Conservation (phyloP, 495 filamentous ascomycete species). For the Penicillium verhagenii region DNA sequence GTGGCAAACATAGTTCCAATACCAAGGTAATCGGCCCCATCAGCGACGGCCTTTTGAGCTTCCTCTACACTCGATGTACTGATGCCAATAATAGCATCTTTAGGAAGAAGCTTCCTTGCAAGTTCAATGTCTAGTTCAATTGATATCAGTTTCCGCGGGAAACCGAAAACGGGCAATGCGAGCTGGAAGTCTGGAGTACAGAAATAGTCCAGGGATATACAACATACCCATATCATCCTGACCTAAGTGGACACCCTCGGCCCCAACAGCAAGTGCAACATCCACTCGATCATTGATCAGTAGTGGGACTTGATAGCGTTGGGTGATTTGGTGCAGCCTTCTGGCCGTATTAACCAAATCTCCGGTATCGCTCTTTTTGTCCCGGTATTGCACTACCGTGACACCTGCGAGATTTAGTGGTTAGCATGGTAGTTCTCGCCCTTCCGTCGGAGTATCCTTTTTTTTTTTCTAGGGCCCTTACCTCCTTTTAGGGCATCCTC, state of each 20-base stretch:
- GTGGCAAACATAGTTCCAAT: conserved; percentile 87
- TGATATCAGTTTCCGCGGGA: neutral
- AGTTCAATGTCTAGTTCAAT: conserved; percentile 37
- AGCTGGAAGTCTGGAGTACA: no score
- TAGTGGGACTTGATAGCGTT: conserved; percentile 68
- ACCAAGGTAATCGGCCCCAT: conserved; percentile 84
- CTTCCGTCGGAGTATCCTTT: neutral
- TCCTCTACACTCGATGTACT: conserved; percentile 68
- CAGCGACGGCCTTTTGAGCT: conserved; percentile 61
- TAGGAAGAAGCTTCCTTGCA: conserved; percentile 71
- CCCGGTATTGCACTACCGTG: conserved; percentile 84
- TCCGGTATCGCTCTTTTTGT: conserved; percentile 79
- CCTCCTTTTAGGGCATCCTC: conserved; percentile 74
- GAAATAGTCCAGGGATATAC: neutral
- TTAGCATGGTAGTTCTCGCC: neutral
- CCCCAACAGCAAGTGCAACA: conserved; percentile 80
- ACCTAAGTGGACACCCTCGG: conserved; percentile 90
- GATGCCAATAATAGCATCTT: conserved; percentile 68
- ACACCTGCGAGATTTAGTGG: conserved; percentile 52
- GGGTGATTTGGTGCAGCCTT: conserved; percentile 67
- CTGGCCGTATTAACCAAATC: conserved; percentile 68
- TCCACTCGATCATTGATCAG: conserved; percentile 96
- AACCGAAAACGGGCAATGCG: neutral
- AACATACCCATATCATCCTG: conserved; percentile 85
- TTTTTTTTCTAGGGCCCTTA: no score